Evolutionary conservation across 345 rosid species (phyloP).

Genomic region (Lepidium didymum): DNA sequence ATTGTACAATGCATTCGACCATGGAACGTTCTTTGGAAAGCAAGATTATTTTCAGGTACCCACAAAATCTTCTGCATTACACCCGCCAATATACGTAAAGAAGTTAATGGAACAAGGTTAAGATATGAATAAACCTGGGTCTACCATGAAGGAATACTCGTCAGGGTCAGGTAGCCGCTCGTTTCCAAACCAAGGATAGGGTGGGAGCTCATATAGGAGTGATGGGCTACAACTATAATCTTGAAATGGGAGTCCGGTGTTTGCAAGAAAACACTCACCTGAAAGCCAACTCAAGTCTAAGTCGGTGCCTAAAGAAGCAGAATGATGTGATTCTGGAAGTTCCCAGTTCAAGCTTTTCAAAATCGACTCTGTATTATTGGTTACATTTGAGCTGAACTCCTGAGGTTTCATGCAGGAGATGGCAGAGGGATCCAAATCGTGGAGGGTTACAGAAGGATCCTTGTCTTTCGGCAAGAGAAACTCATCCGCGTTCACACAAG

Average conservation of each 20-base stretch:
- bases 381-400: slow-evolving; percentile 31
- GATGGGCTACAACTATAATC: slow-evolving; percentile 29
- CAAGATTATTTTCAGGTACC: slow-evolving; percentile 30
- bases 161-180: slow-evolving; percentile 49
- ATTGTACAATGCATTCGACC: slow-evolving; percentile 25
- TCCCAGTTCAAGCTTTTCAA: slow-evolving; percentile 36
- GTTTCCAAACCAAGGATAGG: slow-evolving; percentile 51
- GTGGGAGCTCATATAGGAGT: slow-evolving; percentile 42
- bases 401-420: slow-evolving; percentile 31
- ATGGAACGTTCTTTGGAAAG: slow-evolving; percentile 7
- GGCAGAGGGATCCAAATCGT: slow-evolving; percentile 21
- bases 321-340: slow-evolving; percentile 28
- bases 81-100: slow-evolving; percentile 20
- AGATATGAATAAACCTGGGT: slow-evolving; percentile 64
- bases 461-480: slow-evolving; percentile 29
- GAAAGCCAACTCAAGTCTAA: slow-evolving; percentile 45
- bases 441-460: slow-evolving; percentile 17
- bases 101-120: slow-evolving; percentile 34
- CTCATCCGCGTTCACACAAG: slow-evolving; percentile 19
- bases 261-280: slow-evolving; percentile 39
- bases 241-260: slow-evolving; percentile 42
- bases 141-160: slow-evolving; percentile 43
- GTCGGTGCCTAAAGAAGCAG: slow-evolving; percentile 33
- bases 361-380: slow-evolving; percentile 31
- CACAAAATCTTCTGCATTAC: slow-evolving; percentile 31